These are phyloP conservation scores for Pseudopyrenochaeta lycopersici DNA, from an alignment of 2,329 filamentous ascomycete species.

Conservation along the genomic window DNA sequence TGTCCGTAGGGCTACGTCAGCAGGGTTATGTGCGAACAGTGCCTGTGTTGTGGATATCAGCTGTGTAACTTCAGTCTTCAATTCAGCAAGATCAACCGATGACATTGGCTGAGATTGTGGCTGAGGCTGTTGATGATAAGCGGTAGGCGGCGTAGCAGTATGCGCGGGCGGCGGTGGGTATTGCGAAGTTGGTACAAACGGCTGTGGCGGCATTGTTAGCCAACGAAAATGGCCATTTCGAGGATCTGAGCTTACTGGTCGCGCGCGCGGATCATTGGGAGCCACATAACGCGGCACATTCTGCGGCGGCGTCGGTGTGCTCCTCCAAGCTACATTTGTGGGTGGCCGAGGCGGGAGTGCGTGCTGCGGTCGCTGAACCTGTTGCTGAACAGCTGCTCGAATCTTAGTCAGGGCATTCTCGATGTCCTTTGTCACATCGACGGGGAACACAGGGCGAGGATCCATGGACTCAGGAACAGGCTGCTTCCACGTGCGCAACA, in stretches of 20 bases:
- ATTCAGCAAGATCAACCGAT: slow-evolving; percentile 61
- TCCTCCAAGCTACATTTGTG: slow-evolving; percentile 69
- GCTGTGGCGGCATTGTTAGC: slow-evolving; percentile 18
- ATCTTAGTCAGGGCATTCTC: slow-evolving; percentile 94
- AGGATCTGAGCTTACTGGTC: slow-evolving; percentile 40
- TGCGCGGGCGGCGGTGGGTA: slow-evolving; percentile 35
- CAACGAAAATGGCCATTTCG: not conserved
- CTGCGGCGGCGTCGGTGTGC: slow-evolving; percentile 77
- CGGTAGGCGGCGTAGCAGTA: slow-evolving; percentile 31
- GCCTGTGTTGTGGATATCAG: slow-evolving; percentile 77
- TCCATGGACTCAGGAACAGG: slow-evolving; percentile 94
- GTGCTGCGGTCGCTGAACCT: slow-evolving; percentile 56
- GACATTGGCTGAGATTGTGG: slow-evolving; percentile 34
- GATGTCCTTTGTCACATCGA: slow-evolving; percentile 87
- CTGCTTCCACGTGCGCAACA: slow-evolving; percentile 98
- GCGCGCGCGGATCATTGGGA: slow-evolving; percentile 45
- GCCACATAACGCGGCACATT: slow-evolving; percentile 43
- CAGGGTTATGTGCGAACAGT: slow-evolving; percentile 78
- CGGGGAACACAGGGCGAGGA: slow-evolving; percentile 88
- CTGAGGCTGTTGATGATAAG: slow-evolving; percentile 44
- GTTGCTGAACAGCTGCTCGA: slow-evolving; percentile 68
- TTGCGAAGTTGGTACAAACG: slow-evolving; percentile 33
- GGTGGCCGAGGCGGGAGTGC: slow-evolving; percentile 48
- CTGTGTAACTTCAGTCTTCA: slow-evolving; percentile 84
- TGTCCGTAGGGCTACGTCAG: slow-evolving; percentile 78